Evolutionary conservation across 495 filamentous ascomycete species (phyloP).

Genomic region (Penicillium angulare): DNA sequence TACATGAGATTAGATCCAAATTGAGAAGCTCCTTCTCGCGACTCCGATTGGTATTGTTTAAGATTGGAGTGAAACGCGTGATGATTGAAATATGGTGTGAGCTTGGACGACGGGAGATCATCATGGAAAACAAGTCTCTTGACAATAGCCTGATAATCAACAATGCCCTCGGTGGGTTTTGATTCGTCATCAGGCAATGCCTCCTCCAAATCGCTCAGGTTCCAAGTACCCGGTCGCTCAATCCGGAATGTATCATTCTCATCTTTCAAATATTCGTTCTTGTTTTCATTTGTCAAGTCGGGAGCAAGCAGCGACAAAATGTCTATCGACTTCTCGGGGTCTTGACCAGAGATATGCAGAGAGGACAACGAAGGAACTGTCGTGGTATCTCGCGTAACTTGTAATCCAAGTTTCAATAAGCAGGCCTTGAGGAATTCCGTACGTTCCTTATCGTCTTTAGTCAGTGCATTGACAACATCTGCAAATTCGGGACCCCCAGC

Average conservation of each 20-base stretch:
- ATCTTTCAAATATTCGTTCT: constrained; percentile 73
- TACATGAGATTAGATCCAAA: constrained; percentile 84
- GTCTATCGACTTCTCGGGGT: constrained; percentile 60
- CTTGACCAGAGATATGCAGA: constrained; percentile 75
- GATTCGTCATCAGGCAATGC: constrained; percentile 40
- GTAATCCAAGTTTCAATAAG: constrained; percentile 76
- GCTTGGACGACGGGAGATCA: constrained; percentile 66
- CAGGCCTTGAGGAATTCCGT: constrained; percentile 79
- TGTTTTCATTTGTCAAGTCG: constrained; percentile 61
- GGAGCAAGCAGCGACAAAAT: constrained; percentile 67
- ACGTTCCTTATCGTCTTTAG: constrained; percentile 68
- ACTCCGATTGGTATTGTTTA: constrained; percentile 59
- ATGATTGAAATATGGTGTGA: constrained; percentile 90
- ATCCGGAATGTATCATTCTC: constrained; percentile 86
- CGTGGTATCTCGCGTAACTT: constrained; percentile 66
- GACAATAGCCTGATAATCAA: constrained; percentile 71
- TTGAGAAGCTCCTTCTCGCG: constrained; percentile 49
- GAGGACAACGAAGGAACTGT: constrained; percentile 79
- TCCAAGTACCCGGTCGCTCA: constrained; percentile 62
- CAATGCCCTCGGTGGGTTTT: constrained; percentile 52
- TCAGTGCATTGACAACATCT: constrained; percentile 64
- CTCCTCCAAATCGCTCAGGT: constrained; percentile 53
- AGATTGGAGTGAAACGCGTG: constrained; percentile 74
- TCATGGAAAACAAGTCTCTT: constrained; percentile 72
- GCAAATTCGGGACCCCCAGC: constrained; percentile 62